phyloP scores from a whole-genome alignment of 257 asterid species.

The Plectranthus barbatus region DNA sequence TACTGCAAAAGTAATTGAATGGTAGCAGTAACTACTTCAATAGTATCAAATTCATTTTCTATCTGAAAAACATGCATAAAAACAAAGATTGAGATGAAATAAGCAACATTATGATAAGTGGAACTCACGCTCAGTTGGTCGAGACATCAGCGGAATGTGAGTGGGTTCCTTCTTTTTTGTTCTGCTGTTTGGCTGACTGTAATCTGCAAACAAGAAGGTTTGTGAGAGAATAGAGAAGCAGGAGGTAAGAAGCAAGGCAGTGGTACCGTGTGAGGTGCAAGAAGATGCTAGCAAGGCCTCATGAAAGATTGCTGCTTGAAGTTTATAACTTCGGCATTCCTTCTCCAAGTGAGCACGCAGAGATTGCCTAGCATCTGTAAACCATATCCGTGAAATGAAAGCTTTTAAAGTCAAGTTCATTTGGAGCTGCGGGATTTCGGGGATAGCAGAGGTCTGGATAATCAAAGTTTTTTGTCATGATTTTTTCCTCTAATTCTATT shows the following conservation, averaged over 20 bases:
- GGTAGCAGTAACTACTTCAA: no score
- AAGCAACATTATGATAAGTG: not conserved
- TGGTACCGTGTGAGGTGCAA: conserved; percentile 17
- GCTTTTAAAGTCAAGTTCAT: not conserved
- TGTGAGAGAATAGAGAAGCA: conserved; percentile 18
- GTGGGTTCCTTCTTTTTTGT: conserved; percentile 53
- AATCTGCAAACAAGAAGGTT: conserved; percentile 39
- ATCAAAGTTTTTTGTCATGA: not conserved
- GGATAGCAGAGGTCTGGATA: no score
- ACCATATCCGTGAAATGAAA: conserved; percentile 14
- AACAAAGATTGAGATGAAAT: not conserved
- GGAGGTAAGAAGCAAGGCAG: conserved; percentile 8
- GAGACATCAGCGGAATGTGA: conserved; percentile 56
- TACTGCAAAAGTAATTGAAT: no score
- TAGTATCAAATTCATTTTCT: no score
- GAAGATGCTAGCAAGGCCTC: conserved; percentile 61
- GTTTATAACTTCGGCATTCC: conserved; percentile 63
- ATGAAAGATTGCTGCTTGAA: conserved; percentile 67
- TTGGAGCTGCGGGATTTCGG: not conserved
- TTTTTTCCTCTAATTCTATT: not conserved
- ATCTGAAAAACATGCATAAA: no score
- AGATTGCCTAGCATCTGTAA: conserved; percentile 65
- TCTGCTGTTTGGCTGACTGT: conserved; percentile 23
- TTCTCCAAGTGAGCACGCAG: conserved; percentile 55
- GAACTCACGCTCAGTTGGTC: conserved; percentile 88